Evolutionary conservation across 2,329 filamentous ascomycete species (phyloP).

Genomic region (Trichoderma sp.): DNA sequence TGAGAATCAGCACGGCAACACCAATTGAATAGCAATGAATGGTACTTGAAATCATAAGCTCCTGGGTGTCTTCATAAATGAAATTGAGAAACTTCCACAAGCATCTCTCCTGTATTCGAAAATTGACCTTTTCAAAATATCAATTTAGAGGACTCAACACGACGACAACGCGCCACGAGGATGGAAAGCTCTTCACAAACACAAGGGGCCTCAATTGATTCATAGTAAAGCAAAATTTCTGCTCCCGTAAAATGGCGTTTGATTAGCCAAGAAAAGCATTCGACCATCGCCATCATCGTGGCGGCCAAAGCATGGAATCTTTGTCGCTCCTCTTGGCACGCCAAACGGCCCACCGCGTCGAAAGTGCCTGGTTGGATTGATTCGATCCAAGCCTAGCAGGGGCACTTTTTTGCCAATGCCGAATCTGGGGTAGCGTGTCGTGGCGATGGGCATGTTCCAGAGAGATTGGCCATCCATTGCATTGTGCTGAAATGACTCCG

Average conservation of each 20-base stretch:
- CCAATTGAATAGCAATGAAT: neutral
- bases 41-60: fast-evolving
- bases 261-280: neutral
- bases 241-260: neutral
- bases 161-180: neutral
- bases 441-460: neutral
- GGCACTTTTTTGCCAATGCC: constrained; percentile 10
- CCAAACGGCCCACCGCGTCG: neutral
- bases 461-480: neutral
- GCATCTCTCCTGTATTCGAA: neutral
- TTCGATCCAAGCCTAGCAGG: neutral
- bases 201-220: neutral
- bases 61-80: fast-evolving
- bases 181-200: neutral
- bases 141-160: neutral
- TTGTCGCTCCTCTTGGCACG: constrained; percentile 8
- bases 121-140: neutral
- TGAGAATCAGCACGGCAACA: neutral
- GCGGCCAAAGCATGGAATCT: neutral
- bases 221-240: neutral
- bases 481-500: neutral
- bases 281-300: neutral
- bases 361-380: neutral
- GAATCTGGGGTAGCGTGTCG: constrained; percentile 4
- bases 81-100: neutral